phyloP scores from a whole-genome alignment of 2,329 filamentous ascomycete species.

The Aspergillus sp. region DNA sequence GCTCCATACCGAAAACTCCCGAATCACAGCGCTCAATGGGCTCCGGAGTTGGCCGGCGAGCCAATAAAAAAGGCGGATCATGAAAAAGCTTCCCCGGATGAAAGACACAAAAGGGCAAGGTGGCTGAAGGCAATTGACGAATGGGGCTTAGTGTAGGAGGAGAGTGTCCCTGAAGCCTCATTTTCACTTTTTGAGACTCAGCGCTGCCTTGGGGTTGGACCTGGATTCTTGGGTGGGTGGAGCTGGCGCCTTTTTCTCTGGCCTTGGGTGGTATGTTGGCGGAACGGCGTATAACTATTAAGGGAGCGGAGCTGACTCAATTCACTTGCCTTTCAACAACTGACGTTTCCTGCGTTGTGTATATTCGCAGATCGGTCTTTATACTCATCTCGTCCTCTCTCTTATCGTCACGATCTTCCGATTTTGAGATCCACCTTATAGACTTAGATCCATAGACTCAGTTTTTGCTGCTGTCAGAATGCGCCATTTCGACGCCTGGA shows the following conservation, averaged over 20 bases:
- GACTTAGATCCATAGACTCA: background rate
- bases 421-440: background rate
- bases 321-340: background rate
- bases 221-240: background rate
- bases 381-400: background rate
- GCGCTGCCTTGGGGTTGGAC: background rate
- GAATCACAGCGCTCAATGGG: conserved; percentile 7
- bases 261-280: background rate
- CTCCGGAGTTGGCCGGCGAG: background rate
- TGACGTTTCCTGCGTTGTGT: background rate
- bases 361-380: background rate
- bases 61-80: conserved; percentile 9
- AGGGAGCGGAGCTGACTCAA: background rate
- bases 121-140: background rate
- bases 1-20: conserved; percentile 15
- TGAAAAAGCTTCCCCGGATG: conserved; percentile 7
- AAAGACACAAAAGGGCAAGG: background rate
- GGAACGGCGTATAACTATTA: background rate
- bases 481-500: conserved; percentile 42
- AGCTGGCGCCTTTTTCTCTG: background rate
- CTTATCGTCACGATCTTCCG: background rate
- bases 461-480: conserved; percentile 19
- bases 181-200: background rate
- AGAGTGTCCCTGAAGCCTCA: conserved; percentile 7
- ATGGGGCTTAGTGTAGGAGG: background rate